Evolutionary conservation across 1,139 yeast species (phyloP).

Genomic region (Suhomyces guaymorum): DNA sequence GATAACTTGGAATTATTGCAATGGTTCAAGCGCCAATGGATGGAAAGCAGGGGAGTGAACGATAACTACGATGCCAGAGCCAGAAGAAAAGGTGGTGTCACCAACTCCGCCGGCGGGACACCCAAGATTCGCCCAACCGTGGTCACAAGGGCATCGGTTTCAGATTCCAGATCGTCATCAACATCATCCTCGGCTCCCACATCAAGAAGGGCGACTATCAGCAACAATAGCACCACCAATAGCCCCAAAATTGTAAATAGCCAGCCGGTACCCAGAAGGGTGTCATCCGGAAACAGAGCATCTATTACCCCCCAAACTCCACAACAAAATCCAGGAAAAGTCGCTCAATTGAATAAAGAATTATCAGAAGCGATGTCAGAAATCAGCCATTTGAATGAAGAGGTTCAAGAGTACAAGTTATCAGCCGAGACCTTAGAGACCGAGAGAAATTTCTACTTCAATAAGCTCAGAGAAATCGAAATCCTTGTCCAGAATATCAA

Average conservation of each 20-base stretch:
- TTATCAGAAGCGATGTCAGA: conserved; percentile 23
- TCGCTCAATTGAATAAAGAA: conserved; percentile 15
- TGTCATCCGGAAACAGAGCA: conserved; percentile 9
- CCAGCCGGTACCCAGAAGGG: conserved; percentile 6
- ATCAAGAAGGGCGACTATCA: conserved; percentile 7
- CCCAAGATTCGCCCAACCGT: background rate
- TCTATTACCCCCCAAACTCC: conserved; percentile 5
- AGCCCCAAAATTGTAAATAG: conserved; percentile 7
- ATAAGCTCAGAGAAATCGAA: conserved; percentile 86
- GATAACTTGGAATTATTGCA: conserved; percentile 92
- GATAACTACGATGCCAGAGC: conserved; percentile 64
- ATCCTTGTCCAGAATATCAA: conserved; percentile 68
- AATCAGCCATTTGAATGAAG: conserved; percentile 45
- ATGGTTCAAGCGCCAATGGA: conserved; percentile 87
- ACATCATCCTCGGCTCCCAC: conserved; percentile 10
- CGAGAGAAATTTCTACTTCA: conserved; percentile 89
- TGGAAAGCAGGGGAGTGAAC: conserved; percentile 62
- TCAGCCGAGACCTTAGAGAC: conserved; percentile 62
- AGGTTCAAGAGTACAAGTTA: conserved; percentile 52
- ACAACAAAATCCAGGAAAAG: conserved; percentile 9
- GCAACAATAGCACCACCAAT: conserved; percentile 4
- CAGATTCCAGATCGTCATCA: conserved; percentile 7
- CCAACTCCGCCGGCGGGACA: background rate
- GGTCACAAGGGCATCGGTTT: background rate
- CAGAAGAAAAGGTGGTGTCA: conserved; percentile 22